Evolutionary conservation across 257 asterid genomes (phyloP).

Genomic region (Rubia yunnanensis): DNA sequence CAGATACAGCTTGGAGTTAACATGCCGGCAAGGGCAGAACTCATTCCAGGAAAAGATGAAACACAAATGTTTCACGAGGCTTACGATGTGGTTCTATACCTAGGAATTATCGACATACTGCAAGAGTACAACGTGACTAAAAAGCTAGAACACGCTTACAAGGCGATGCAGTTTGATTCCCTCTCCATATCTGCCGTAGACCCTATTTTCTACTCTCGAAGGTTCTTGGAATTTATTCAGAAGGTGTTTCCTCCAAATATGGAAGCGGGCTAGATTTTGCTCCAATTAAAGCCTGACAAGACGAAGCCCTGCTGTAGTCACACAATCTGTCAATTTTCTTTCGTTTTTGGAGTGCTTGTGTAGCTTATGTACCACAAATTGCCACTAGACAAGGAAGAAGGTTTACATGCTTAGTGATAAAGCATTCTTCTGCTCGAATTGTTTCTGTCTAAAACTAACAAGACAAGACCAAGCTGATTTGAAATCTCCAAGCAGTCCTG

Average conservation of each 20-base stretch:
- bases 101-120: conserved; percentile 89
- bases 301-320: neutral
- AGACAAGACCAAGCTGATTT: neutral
- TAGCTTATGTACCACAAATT: neutral
- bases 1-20: conserved; percentile 97
- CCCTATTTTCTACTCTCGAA: conserved; percentile 76
- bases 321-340: neutral
- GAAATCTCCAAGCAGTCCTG: no score
- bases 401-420: neutral
- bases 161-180: conserved; percentile 77
- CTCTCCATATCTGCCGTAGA: conserved; percentile 83
- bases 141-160: conserved; percentile 82
- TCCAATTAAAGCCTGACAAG: neutral
- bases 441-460: neutral
- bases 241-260: conserved; percentile 68
- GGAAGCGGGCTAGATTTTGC: conserved; percentile 15
- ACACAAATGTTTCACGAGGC: conserved; percentile 63
- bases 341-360: neutral
- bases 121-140: conserved; percentile 87
- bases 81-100: conserved; percentile 79
- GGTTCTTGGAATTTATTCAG: conserved; percentile 73
- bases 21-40: conserved; percentile 98
- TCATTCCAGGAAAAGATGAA: conserved; percentile 30
- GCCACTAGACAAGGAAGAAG: neutral
- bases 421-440: no score